phyloP scores from a whole-genome alignment of 805 yeast species.

The Saccharomycopsis synnaedendra region DNA sequence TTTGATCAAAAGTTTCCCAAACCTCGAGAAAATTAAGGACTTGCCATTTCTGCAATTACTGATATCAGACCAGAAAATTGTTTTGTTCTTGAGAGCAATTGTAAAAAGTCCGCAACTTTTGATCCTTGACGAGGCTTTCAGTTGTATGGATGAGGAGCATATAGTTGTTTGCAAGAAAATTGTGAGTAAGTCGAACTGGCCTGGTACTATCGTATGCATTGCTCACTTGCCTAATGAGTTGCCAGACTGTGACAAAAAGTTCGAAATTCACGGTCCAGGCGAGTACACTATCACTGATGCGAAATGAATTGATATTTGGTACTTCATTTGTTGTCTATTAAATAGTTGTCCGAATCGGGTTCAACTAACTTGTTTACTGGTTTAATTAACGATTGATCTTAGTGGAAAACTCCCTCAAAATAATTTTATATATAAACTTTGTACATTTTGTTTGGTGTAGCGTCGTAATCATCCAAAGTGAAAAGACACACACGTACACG shows the following conservation, averaged over 20 bases:
- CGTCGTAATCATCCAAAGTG: too few relatives aligned
- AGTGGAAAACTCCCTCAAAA: too few relatives aligned
- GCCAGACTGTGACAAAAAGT: slow-evolving; percentile 50
- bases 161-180: slow-evolving; percentile 44
- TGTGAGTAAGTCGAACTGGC: slow-evolving; percentile 36
- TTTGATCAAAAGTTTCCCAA: slow-evolving; percentile 35
- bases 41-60: slow-evolving; percentile 40
- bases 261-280: slow-evolving; percentile 27
- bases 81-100: slow-evolving; percentile 65
- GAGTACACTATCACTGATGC: background rate
- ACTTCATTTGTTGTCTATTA: too few relatives aligned
- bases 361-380: too few relatives aligned
- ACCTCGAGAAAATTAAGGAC: slow-evolving; percentile 26
- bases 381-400: too few relatives aligned
- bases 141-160: slow-evolving; percentile 70
- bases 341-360: too few relatives aligned
- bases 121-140: slow-evolving; percentile 85
- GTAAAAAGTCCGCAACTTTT: slow-evolving; percentile 68
- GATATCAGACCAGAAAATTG: slow-evolving; percentile 68
- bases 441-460: too few relatives aligned
- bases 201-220: slow-evolving; percentile 65
- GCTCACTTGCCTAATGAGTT: slow-evolving; percentile 77
- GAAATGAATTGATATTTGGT: too few relatives aligned
- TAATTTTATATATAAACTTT: too few relatives aligned
- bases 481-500: too few relatives aligned